Percentiles rank a stretch among this genome's conserved stretches.
phyloP scores from a whole-genome alignment of 2,329 filamentous ascomycete genomes.

The Aspergillus brasiliensis region DNA sequence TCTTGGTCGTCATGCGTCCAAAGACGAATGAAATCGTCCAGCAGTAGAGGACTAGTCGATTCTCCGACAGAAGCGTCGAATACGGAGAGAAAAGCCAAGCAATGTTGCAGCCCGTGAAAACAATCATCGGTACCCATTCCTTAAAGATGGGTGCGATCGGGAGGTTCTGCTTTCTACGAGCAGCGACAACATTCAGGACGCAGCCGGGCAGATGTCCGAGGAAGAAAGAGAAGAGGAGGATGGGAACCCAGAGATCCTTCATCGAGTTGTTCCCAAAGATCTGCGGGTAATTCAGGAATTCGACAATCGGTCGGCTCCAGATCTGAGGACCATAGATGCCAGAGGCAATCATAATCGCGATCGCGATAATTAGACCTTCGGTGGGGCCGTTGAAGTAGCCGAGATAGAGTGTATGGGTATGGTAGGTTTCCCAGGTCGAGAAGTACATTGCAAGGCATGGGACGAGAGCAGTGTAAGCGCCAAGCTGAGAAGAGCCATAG shows the following conservation, averaged over 20 bases:
- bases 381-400: slow-evolving; percentile 97
- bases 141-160: slow-evolving; percentile 81
- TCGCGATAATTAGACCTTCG: slow-evolving; percentile 89
- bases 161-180: slow-evolving; percentile 70
- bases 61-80: slow-evolving; percentile 77
- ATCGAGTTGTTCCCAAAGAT: slow-evolving; percentile 73
- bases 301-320: slow-evolving; percentile 75
- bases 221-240: slow-evolving; percentile 67
- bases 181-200: slow-evolving; percentile 79
- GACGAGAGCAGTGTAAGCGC: slow-evolving; percentile 86
- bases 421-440: slow-evolving; percentile 99
- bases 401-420: slow-evolving; percentile 94
- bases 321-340: slow-evolving; percentile 86
- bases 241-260: slow-evolving; percentile 81
- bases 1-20: slow-evolving; percentile 97
- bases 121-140: slow-evolving; percentile 88
- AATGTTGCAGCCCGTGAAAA: slow-evolving; percentile 73
- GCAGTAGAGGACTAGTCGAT: slow-evolving; percentile 90
- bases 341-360: slow-evolving; percentile 79
- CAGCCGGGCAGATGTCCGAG: slow-evolving; percentile 83
- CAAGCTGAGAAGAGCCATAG: slow-evolving; percentile 77
- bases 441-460: slow-evolving; percentile 98
- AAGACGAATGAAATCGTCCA: slow-evolving; percentile 96
- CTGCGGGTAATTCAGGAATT: slow-evolving; percentile 65
- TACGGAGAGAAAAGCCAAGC: slow-evolving; percentile 90